These are phyloP conservation scores for Dioscorea zingiberensis DNA, from an alignment of 106 monocot genomes.

Conservation along the genomic window DNA sequence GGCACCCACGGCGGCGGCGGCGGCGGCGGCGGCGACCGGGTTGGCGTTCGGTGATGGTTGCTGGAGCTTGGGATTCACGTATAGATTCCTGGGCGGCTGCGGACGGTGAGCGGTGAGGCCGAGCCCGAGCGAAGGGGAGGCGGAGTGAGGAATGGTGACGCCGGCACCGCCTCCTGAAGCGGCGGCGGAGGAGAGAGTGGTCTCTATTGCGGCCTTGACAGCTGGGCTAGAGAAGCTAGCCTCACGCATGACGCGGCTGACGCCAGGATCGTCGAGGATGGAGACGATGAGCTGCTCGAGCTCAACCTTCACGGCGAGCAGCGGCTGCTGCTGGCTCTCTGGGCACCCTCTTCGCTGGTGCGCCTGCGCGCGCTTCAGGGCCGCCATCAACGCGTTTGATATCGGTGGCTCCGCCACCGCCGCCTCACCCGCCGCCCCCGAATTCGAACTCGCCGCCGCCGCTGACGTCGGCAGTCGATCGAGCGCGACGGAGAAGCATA, in stretches of 20 bases:
- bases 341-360: slow-evolving; percentile 75
- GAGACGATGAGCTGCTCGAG: slow-evolving; percentile 70
- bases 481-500: slow-evolving; percentile 91
- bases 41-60: slow-evolving; percentile 5
- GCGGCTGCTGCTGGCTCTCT: slow-evolving; percentile 76
- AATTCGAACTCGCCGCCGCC: too few relatives aligned
- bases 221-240: slow-evolving; percentile 70
- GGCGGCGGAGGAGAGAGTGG: slow-evolving; percentile 39
- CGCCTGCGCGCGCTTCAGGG: slow-evolving; percentile 86
- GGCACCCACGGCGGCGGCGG: neutral
- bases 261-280: slow-evolving; percentile 83
- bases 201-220: slow-evolving; percentile 63
- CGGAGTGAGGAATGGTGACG: neutral
- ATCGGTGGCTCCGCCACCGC: slow-evolving; percentile 30
- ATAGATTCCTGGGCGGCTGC: neutral
- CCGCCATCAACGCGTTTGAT: slow-evolving; percentile 84
- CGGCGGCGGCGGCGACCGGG: neutral
- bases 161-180: slow-evolving; percentile 6
- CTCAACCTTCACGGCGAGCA: slow-evolving; percentile 81
- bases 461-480: slow-evolving; percentile 31
- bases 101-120: neutral
- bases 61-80: slow-evolving; percentile 18
- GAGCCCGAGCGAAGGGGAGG: neutral
- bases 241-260: slow-evolving; percentile 87
- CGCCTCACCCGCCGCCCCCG: too few relatives aligned